Evolutionary conservation across 2,329 filamentous ascomycete genomes (phyloP).

Genomic region (Trichoderma oligosporum): DNA sequence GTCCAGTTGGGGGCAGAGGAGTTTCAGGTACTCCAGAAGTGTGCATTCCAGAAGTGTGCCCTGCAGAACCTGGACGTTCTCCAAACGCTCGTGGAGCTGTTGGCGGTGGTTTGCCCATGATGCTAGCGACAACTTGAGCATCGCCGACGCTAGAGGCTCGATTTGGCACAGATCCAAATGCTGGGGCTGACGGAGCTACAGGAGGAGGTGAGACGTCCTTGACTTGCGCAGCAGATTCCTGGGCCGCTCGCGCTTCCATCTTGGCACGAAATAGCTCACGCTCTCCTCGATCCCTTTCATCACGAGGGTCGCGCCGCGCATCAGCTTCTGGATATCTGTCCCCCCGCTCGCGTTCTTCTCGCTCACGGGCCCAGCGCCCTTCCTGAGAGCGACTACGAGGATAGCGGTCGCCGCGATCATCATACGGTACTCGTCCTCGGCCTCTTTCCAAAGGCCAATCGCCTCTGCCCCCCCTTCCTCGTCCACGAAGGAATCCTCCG

Average conservation of each 20-base stretch:
- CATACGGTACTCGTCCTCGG: conserved; percentile 55
- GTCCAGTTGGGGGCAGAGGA: conserved; percentile 37
- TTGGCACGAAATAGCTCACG: conserved; percentile 48
- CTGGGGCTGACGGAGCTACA: conserved; percentile 54
- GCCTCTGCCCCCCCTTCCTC: conserved; percentile 45
- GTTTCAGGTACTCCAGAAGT: conserved; percentile 35
- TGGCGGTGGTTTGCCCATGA: conserved; percentile 48
- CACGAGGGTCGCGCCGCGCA: conserved; percentile 42
- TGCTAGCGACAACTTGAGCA: conserved; percentile 28
- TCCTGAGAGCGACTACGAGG: conserved; percentile 64
- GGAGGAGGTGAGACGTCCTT: conserved; percentile 57
- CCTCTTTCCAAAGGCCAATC: conserved; percentile 46
- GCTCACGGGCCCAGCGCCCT: conserved; percentile 55
- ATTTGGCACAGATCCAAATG: conserved; percentile 54
- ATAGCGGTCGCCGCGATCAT: conserved; percentile 59
- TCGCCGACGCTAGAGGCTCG: conserved; percentile 38
- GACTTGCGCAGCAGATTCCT: conserved; percentile 44
- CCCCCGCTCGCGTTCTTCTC: conserved; percentile 51
- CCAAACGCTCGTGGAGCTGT: conserved; percentile 51
- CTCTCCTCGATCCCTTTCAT: conserved; percentile 46
- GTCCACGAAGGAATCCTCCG: conserved; percentile 53
- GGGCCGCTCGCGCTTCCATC: conserved; percentile 46
- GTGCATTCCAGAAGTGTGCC: conserved; percentile 41
- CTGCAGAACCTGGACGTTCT: conserved; percentile 47
- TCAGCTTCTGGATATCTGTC: conserved; percentile 42